Percentiles rank a stretch among this genome's conserved stretches.
Evolutionary conservation across 2,329 filamentous ascomycete genomes (phyloP).

Genomic region (Epichloe sp.): DNA sequence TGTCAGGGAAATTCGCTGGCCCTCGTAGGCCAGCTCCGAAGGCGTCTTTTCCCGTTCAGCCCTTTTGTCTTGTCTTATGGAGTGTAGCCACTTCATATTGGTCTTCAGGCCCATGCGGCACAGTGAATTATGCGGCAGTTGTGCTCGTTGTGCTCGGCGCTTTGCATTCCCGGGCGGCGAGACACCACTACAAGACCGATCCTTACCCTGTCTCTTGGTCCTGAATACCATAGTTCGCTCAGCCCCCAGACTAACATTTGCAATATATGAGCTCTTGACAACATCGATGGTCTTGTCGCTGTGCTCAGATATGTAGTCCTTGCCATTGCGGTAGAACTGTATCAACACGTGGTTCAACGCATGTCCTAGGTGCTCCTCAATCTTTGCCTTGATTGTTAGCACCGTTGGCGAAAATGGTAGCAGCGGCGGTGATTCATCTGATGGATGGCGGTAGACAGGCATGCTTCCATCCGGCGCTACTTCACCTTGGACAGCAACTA

Average conservation of each 20-base stretch:
- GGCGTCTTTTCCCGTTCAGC: constrained; percentile 49
- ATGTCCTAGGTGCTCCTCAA: constrained; percentile 65
- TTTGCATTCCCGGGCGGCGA: constrained; percentile 15
- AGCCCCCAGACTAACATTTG: constrained; percentile 88
- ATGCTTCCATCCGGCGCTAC: constrained; percentile 56
- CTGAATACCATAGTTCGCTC: constrained; percentile 82
- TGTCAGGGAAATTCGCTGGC: constrained; percentile 79
- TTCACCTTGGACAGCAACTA: constrained; percentile 78
- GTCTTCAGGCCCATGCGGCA: constrained; percentile 70
- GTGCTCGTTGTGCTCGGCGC: constrained; percentile 52
- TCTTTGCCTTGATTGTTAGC: constrained; percentile 48
- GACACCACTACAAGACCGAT: constrained; percentile 7
- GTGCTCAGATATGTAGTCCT: constrained; percentile 90
- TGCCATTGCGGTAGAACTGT: constrained; percentile 79
- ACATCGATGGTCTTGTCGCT: constrained; percentile 96
- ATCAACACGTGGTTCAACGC: constrained; percentile 83
- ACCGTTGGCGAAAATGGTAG: constrained; percentile 65
- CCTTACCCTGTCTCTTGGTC: constrained; percentile 53
- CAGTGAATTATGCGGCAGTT: constrained; percentile 78
- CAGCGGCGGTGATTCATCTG: constrained; percentile 73
- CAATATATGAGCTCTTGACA: constrained; percentile 64
- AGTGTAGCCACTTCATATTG: constrained; percentile 81
- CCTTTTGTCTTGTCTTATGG: constrained; percentile 81
- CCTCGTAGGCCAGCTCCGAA: constrained; percentile 58
- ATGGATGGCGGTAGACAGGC: constrained; percentile 89